These are phyloP conservation scores for Candida glucosophila DNA, from an alignment of 1,139 yeast genomes.

Conservation along the genomic window DNA sequence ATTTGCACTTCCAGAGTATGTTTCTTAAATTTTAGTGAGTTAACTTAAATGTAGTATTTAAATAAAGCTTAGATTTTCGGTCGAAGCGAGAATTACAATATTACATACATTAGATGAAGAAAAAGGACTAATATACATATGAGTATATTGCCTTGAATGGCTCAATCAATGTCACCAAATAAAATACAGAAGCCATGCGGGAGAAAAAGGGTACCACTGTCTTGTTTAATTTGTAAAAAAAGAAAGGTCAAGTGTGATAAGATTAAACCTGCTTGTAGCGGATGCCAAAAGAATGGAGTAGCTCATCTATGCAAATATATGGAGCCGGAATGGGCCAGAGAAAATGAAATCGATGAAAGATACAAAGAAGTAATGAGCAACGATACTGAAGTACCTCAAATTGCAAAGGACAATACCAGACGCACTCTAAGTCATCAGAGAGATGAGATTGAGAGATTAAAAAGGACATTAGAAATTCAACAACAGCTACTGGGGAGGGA, in stretches of 20 bases:
- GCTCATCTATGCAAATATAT: constrained; percentile 34
- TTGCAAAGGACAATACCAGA: constrained; percentile 17
- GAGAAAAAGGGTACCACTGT: constrained; percentile 32
- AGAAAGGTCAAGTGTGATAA: constrained; percentile 41
- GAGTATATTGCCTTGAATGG: too few relatives aligned
- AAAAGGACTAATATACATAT: too few relatives aligned
- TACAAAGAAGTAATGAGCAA: constrained; percentile 1
- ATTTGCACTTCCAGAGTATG: constrained; percentile 9
- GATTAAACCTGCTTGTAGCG: constrained; percentile 34
- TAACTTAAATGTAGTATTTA: neutral
- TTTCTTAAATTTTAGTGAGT: neutral
- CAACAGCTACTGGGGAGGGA: constrained; percentile 7
- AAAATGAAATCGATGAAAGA: constrained; percentile 1
- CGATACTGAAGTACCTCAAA: neutral
- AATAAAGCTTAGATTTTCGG: neutral
- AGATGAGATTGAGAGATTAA: constrained; percentile 27
- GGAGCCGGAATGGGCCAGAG: constrained; percentile 32
- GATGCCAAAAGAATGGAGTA: constrained; percentile 35
- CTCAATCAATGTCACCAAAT: neutral
- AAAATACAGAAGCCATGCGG: constrained; percentile 2
- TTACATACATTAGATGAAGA: neutral
- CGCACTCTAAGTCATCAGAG: constrained; percentile 18
- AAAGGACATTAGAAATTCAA: constrained; percentile 22
- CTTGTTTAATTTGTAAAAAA: constrained; percentile 35
- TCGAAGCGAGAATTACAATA: neutral